These are phyloP conservation scores for Leucaena leucocephala DNA, from an alignment of 306 rosid genomes.

Conservation along the genomic window DNA sequence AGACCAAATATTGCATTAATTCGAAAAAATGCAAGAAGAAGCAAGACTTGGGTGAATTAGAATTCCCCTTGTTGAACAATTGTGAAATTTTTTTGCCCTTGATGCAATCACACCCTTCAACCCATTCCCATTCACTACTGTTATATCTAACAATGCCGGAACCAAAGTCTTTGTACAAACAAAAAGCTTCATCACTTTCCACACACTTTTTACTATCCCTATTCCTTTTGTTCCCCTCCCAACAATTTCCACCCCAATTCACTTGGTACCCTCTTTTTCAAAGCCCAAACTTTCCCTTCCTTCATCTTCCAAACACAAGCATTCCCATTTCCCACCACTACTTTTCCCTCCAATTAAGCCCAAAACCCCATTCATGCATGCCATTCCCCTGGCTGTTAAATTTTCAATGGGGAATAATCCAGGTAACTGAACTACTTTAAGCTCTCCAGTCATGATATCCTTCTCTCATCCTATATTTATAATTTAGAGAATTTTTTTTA, in stretches of 20 bases:
- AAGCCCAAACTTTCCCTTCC: conserved; percentile 52
- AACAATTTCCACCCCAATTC: conserved; percentile 56
- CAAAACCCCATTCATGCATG: conserved; percentile 27
- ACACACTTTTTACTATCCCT: conserved; percentile 70
- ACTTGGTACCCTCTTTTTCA: conserved; percentile 55
- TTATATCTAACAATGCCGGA: conserved; percentile 26
- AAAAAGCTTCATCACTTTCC: conserved; percentile 48
- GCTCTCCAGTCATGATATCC: too few species aligned
- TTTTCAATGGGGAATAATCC: too few species aligned
- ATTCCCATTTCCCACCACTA: conserved; percentile 23
- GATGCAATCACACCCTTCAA: conserved; percentile 52
- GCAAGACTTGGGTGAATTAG: conserved; percentile 66
- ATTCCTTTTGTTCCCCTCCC: conserved; percentile 49
- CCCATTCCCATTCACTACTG: conserved; percentile 55
- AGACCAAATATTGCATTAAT: too few species aligned
- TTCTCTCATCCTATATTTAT: too few species aligned
- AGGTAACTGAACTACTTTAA: too few species aligned
- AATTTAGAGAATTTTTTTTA: too few species aligned
- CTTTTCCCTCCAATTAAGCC: conserved; percentile 58
- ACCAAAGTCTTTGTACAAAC: conserved; percentile 60
- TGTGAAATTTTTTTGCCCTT: conserved; percentile 48
- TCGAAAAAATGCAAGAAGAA: conserved; percentile 27
- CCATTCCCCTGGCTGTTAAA: too few species aligned
- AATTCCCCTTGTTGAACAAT: conserved; percentile 55
- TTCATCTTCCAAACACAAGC: conserved; percentile 64